These are phyloP conservation scores for Terana coerulea DNA, from an alignment of 768 basidiomycete genomes.

Conservation along the genomic window DNA sequence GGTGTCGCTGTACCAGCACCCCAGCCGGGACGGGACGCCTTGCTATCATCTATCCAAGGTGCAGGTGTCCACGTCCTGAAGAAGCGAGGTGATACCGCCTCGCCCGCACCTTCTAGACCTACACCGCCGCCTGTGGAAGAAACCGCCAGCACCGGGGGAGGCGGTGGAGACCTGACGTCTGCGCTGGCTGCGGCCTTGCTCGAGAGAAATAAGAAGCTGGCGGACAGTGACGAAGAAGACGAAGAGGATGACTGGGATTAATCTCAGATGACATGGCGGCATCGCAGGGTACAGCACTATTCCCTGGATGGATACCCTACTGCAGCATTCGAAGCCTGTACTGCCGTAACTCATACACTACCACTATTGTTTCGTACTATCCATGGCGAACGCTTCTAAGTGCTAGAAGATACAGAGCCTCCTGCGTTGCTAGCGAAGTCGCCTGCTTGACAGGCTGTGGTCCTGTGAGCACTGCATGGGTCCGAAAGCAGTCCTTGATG, in stretches of 20 bases:
- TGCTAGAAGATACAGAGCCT: no score
- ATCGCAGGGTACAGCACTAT: background rate
- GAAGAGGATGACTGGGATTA: constrained; percentile 31
- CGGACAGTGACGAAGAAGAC: constrained; percentile 54
- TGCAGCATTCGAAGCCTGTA: background rate
- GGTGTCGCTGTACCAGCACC: constrained; percentile 40
- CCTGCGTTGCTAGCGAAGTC: no score
- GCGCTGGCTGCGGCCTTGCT: constrained; percentile 82
- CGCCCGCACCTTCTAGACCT: constrained; percentile 24
- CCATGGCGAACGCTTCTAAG: no score
- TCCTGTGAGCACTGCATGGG: no score
- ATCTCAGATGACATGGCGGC: background rate
- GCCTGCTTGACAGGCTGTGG: no score
- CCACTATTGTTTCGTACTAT: no score
- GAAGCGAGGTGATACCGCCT: constrained; percentile 42
- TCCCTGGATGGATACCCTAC: background rate
- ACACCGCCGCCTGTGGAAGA: constrained; percentile 32
- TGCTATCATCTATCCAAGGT: constrained; percentile 81
- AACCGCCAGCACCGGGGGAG: constrained; percentile 32
- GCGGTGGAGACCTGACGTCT: constrained; percentile 60
- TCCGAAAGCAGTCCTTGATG: no score
- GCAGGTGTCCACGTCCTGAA: constrained; percentile 68
- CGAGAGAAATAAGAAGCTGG: constrained; percentile 82
- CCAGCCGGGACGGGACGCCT: constrained; percentile 57
- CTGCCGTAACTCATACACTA: no score